These are phyloP conservation scores for Heterobasidion parviporum DNA, from an alignment of 1,284 basidiomycete genomes.

Conservation along the genomic window DNA sequence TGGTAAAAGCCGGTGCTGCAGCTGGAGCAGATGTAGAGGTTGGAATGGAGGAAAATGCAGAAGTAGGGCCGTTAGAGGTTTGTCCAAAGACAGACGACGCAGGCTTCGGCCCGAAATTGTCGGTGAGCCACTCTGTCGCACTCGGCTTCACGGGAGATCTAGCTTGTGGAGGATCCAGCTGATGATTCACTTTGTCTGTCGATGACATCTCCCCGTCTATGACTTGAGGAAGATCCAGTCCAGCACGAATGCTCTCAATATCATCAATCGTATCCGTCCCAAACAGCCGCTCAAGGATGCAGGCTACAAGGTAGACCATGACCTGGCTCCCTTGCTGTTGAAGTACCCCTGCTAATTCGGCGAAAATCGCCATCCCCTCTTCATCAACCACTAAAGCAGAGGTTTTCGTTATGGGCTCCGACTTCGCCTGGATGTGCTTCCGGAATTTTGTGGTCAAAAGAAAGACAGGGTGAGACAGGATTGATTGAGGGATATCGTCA, in stretches of 20 bases:
- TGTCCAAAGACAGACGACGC: constrained; percentile 13
- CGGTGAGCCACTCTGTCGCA: constrained; percentile 32
- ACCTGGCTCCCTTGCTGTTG: constrained; percentile 49
- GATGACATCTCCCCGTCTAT: constrained; percentile 62
- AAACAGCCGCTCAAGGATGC: constrained; percentile 64
- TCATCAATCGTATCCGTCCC: constrained; percentile 66
- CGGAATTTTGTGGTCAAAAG: constrained; percentile 79
- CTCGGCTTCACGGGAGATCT: constrained; percentile 16
- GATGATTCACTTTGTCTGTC: constrained; percentile 10
- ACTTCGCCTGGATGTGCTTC: constrained; percentile 72
- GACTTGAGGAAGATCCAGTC: constrained; percentile 57
- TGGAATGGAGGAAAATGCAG: neutral
- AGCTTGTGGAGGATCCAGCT: neutral
- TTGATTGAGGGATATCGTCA: constrained; percentile 72
- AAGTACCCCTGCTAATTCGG: constrained; percentile 46
- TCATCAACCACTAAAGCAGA: constrained; percentile 51
- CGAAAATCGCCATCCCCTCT: constrained; percentile 62
- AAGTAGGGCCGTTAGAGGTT: constrained; percentile 9
- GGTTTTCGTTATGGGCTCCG: constrained; percentile 65
- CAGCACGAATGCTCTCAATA: constrained; percentile 66
- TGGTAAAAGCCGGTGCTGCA: neutral
- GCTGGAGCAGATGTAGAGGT: neutral
- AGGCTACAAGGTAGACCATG: constrained; percentile 72
- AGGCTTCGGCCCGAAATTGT: constrained; percentile 21
- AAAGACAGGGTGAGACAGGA: constrained; percentile 71